A percentile compares a stretch with the other conserved stretches of the same genome.
These are phyloP conservation scores for Mangifera indica DNA, from an alignment of 345 rosid species.

Conservation along the genomic window DNA sequence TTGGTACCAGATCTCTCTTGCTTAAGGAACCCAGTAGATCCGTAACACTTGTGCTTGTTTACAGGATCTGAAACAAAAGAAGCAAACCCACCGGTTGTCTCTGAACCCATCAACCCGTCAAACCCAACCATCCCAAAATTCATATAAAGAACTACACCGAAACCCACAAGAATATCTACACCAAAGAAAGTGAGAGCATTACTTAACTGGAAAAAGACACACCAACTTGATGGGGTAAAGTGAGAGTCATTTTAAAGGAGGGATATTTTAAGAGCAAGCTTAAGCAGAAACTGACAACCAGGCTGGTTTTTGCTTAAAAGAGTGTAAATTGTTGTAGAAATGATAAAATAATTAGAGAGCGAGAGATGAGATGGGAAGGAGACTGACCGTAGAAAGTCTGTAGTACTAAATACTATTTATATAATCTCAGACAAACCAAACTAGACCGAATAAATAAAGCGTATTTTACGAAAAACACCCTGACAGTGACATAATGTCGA, in stretches of 20 bases:
- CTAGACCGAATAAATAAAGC: no score
- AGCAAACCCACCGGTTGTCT: constrained; percentile 26
- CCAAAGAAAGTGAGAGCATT: constrained; percentile 14
- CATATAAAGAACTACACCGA: constrained; percentile 31
- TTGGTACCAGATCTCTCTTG: constrained; percentile 41
- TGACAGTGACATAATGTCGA: background rate
- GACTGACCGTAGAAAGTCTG: constrained; percentile 24
- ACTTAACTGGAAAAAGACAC: constrained; percentile 13
- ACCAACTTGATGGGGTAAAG: constrained; percentile 4
- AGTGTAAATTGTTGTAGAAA: constrained; percentile 18
- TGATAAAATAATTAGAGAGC: constrained; percentile 36
- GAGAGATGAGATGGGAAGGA: background rate
- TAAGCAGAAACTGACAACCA: constrained; percentile 26
- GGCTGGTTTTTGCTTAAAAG: constrained; percentile 17
- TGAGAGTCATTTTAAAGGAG: constrained; percentile 18
- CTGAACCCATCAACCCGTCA: constrained; percentile 49
- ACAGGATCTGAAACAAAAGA: constrained; percentile 52
- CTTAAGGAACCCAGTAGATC: constrained; percentile 63
- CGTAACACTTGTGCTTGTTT: constrained; percentile 48
- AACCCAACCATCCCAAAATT: constrained; percentile 53
- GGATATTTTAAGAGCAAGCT: background rate
- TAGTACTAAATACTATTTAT: constrained; percentile 14
- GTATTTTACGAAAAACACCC: background rate
- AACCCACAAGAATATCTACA: constrained; percentile 22
- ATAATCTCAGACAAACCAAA: constrained; percentile 21